Conservation (phyloP, 306 rosid genomes). For the Acmispon strigosus region DNA sequence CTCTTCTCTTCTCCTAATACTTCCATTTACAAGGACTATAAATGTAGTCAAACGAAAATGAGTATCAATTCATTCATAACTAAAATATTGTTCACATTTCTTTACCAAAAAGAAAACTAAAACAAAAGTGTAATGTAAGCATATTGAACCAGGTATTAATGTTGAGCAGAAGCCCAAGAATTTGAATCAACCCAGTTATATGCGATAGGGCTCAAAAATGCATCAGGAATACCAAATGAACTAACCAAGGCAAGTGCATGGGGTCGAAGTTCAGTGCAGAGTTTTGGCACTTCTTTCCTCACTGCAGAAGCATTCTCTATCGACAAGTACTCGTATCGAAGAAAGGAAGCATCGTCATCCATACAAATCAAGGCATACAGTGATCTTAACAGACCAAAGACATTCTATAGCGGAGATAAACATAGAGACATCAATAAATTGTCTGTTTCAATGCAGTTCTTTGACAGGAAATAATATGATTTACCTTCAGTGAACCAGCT, state of each 20-base stretch:
- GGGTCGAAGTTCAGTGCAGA: conserved; percentile 66
- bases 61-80: background rate
- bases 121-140: background rate
- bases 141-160: conserved; percentile 12
- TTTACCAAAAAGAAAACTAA: background rate
- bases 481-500: conserved; percentile 64
- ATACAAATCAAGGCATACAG: conserved; percentile 66
- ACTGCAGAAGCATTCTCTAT: conserved; percentile 48
- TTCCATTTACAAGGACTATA: too few species aligned
- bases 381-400: conserved; percentile 58
- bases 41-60: too few species aligned
- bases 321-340: conserved; percentile 71
- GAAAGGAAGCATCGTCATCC: conserved; percentile 84
- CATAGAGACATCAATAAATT: background rate
- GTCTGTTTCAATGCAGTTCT: background rate
- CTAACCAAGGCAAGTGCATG: conserved; percentile 84
- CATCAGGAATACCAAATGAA: conserved; percentile 91
- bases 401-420: conserved; percentile 40
- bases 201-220: conserved; percentile 83
- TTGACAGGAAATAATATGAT: background rate
- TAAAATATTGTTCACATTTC: background rate
- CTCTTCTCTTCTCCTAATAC: too few species aligned
- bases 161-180: conserved; percentile 65
- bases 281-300: conserved; percentile 72
- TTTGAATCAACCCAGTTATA: conserved; percentile 80